Percentiles rank a stretch among this genome's conserved stretches.
Evolutionary conservation across 2,329 filamentous ascomycete genomes (phyloP).

Genomic region (Fusarium nematophilum): DNA sequence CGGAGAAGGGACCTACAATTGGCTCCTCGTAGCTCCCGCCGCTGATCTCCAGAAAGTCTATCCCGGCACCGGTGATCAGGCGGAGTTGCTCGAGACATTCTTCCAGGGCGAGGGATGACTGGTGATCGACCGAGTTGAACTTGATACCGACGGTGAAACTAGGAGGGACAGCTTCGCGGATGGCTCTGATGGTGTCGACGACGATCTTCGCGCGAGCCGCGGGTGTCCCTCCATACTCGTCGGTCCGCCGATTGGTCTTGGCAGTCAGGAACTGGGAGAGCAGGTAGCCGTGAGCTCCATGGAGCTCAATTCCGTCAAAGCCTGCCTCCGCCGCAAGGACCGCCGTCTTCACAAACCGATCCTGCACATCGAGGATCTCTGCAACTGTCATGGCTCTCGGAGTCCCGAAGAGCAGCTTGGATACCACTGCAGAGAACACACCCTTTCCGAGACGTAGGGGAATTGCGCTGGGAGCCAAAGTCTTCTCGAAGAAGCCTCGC

Average conservation of each 20-base stretch:
- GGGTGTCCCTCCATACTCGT: background rate
- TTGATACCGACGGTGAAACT: background rate
- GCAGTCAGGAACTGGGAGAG: background rate
- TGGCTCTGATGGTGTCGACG: background rate
- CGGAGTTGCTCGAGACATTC: background rate
- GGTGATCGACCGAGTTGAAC: conserved; percentile 8
- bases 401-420: no score
- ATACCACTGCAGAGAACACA: no score
- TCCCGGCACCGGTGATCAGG: background rate
- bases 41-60: conserved; percentile 8
- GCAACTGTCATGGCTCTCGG: background rate
- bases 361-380: background rate
- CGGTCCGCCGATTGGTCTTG: background rate
- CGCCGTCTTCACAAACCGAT: background rate
- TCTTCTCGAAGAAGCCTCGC: no score
- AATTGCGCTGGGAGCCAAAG: no score
- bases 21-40: conserved; percentile 9
- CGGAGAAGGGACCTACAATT: no score
- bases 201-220: background rate
- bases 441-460: no score
- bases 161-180: background rate
- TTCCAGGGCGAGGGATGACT: accelerated
- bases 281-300: conserved; percentile 6
- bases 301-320: no score
- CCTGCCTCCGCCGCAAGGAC: background rate